Conservation (phyloP, 768 basidiomycete species). For the Trametes cingulata region DNA sequence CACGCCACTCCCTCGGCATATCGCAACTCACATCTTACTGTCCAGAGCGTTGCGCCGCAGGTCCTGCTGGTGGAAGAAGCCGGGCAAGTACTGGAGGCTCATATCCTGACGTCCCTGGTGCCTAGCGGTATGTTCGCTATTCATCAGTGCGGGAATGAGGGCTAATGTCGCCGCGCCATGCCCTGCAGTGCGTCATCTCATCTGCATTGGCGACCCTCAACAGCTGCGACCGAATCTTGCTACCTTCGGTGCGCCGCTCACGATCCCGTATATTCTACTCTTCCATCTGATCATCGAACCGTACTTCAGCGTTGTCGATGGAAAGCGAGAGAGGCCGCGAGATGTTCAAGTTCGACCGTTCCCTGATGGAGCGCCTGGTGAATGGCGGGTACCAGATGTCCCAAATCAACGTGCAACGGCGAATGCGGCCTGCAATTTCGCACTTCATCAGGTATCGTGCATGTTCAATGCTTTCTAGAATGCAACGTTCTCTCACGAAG, state of each 20-base stretch:
- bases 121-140: conserved; percentile 18
- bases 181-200: conserved; percentile 63
- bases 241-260: conserved; percentile 50
- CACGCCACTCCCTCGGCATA: too few relatives aligned
- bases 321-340: conserved; percentile 57
- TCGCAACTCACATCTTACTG: background rate
- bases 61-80: conserved; percentile 79
- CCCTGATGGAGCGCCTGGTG: conserved; percentile 74
- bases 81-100: conserved; percentile 80
- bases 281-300: background rate
- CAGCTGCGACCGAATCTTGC: conserved; percentile 72
- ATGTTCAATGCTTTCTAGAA: background rate
- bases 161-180: background rate
- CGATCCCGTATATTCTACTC: background rate
- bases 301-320: conserved; percentile 58
- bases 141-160: background rate
- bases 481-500: background rate
- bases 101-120: conserved; percentile 65
- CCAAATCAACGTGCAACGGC: conserved; percentile 65
- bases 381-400: conserved; percentile 61
- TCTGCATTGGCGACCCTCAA: conserved; percentile 78
- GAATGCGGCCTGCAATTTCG: conserved; percentile 75
- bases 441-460: conserved; percentile 51
- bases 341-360: conserved; percentile 61
- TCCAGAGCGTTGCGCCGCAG: conserved; percentile 56